Evolutionary conservation across 2,329 filamentous ascomycete genomes (phyloP).

Genomic region (Cryphonectria carpinicola): DNA sequence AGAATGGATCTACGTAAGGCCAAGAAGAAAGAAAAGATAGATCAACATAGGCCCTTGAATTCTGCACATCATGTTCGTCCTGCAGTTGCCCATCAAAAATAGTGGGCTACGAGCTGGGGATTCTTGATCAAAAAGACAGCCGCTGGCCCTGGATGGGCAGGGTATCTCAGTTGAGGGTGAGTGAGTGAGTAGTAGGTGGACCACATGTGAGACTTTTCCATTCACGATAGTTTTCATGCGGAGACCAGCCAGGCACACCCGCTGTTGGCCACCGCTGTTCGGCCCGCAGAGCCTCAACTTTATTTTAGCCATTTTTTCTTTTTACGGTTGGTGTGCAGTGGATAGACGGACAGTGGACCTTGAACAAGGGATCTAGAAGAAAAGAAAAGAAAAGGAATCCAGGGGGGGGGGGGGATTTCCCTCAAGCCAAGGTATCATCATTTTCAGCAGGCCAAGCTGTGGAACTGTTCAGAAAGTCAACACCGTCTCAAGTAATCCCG

Average conservation of each 20-base stretch:
- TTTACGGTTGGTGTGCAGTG: no score
- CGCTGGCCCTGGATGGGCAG: no score
- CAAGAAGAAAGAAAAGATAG: neutral
- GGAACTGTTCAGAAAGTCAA: neutral
- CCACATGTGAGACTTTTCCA: neutral
- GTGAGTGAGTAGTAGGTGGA: neutral
- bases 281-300: slow-evolving; percentile 22
- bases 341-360: no score
- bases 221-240: neutral
- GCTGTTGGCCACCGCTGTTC: neutral
- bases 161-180: neutral
- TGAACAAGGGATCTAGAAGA: neutral
- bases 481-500: neutral
- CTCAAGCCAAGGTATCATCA: no score
- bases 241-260: neutral
- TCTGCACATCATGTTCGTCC: neutral
- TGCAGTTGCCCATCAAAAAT: neutral
- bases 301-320: neutral
- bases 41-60: neutral
- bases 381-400: no score
- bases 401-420: no score
- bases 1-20: slow-evolving; percentile 6
- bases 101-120: neutral
- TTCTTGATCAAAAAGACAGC: no score
- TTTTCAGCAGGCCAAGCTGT: neutral